phyloP scores from a whole-genome alignment of 148 eudicot genomes.

The Mesembryanthemum crystallinum region DNA sequence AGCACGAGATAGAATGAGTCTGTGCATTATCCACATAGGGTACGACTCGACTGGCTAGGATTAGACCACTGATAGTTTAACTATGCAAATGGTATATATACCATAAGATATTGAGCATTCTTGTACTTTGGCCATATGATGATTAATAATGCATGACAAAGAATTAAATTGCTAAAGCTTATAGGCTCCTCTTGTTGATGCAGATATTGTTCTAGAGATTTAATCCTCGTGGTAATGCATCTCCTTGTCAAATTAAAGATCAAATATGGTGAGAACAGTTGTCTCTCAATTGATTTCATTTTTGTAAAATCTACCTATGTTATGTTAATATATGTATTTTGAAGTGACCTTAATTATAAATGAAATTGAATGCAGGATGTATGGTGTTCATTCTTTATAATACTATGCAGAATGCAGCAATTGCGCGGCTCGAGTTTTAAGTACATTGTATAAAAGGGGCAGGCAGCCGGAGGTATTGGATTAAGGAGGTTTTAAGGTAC shows the following conservation, averaged over 20 bases:
- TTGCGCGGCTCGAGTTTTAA: too few relatives aligned
- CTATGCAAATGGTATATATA: too few relatives aligned
- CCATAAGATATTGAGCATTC: neutral
- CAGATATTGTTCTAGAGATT: constrained; percentile 41
- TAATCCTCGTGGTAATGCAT: neutral
- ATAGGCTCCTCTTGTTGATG: neutral
- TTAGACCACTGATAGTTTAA: too few relatives aligned
- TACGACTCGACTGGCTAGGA: too few relatives aligned
- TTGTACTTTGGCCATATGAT: too few relatives aligned
- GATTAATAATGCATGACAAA: neutral
- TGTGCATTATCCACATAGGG: too few relatives aligned
- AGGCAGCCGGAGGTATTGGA: too few relatives aligned
- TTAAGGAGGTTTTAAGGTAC: neutral
- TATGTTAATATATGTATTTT: neutral
- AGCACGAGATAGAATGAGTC: too few relatives aligned
- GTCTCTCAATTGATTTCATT: neutral
- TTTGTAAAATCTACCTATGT: too few relatives aligned
- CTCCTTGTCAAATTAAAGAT: too few relatives aligned
- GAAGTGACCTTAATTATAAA: neutral
- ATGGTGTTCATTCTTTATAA: neutral
- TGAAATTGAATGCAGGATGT: neutral
- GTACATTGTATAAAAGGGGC: too few relatives aligned
- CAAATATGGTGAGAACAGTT: neutral
- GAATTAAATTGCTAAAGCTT: neutral
- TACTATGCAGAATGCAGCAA: too few relatives aligned